Base-by-base conservation (phyloP, 2,329 filamentous ascomycete genomes). In the Nigrospora osmanthi region DNA sequence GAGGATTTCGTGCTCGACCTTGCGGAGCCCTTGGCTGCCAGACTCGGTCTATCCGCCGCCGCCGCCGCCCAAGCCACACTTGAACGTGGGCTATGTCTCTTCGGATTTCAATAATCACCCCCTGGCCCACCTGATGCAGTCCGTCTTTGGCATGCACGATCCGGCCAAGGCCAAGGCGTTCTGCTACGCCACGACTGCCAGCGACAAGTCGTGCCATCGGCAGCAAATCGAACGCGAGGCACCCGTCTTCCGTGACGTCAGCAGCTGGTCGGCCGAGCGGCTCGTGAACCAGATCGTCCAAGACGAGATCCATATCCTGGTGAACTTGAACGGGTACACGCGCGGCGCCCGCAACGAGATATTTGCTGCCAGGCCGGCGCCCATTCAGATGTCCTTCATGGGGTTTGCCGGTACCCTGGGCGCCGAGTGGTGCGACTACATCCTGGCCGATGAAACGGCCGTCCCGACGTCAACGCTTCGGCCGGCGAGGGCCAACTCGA, bases 331-430 rank as follows among this genome's bases (percentile, higher is more conserved):
- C 57, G 93, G 93, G 11, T 98, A 98, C 63, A 98, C 93, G 0
- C 79, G 93, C 44, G 93, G 93, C 30, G 93, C 93, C n/a, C 81
- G 90, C 19, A 98, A 98, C 55, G 93, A 98, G 60, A 85, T 98
- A 4, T 98, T 98, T 62, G 93, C 93, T 17, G 93, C 93, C 17
- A 81, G 94, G 23, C 89, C 93, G 14, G 89, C 90, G 2, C 93
- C 93, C 0, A 89, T 98, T 37, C 93, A 98, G 54, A 98, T 98
- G 93, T 95, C 93, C 0, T 98, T 98, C 58, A 98, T 98, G 93
- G 93, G 93, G 0, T 98, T 98, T 61, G 93, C 93, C 0, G 93
- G 93, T 11, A 96, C 91, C 0, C 71, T 98, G 1, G 93, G 93
- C 6, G 93, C 93, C 3, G 93, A 98, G 61, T 98, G 93, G 93